phyloP scores from a whole-genome alignment of 2,329 filamentous ascomycete species.

The Alternaria viburni region DNA sequence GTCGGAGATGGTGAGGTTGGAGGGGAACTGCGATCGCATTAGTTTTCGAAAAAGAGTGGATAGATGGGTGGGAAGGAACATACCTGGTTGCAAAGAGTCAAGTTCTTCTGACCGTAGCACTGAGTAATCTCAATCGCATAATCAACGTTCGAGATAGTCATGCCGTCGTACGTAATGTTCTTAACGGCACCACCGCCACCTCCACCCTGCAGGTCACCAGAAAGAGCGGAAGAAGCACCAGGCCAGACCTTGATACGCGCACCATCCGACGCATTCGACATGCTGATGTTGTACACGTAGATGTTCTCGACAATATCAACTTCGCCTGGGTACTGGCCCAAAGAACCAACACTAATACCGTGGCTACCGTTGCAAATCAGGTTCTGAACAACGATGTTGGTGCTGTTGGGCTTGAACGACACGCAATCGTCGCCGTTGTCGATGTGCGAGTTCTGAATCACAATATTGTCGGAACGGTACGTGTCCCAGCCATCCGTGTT shows the following conservation, averaged over 20 bases:
- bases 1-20: conserved; percentile 62
- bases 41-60: background rate
- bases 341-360: conserved; percentile 74
- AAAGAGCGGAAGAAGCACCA: conserved; percentile 60
- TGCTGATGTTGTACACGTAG: conserved; percentile 54
- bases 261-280: conserved; percentile 60
- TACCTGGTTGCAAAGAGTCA: conserved; percentile 63
- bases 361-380: conserved; percentile 72
- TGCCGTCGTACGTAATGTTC: conserved; percentile 71
- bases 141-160: conserved; percentile 67
- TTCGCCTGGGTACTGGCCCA: conserved; percentile 70
- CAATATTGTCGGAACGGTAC: conserved; percentile 66
- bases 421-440: conserved; percentile 75
- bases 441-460: conserved; percentile 70
- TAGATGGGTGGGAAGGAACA: background rate
- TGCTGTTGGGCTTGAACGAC: conserved; percentile 76
- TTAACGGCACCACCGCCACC: conserved; percentile 67
- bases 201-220: conserved; percentile 69
- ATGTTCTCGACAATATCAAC: conserved; percentile 73
- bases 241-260: conserved; percentile 80
- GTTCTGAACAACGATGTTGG: conserved; percentile 71
- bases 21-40: conserved; percentile 52
- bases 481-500: conserved; percentile 72
- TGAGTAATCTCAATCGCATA: conserved; percentile 70
- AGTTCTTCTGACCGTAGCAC: conserved; percentile 68